Evolutionary conservation across 768 basidiomycete species (phyloP), one percentile per base, ranked within the genome.

Genomic region (Macrocybe gigantea): DNA sequence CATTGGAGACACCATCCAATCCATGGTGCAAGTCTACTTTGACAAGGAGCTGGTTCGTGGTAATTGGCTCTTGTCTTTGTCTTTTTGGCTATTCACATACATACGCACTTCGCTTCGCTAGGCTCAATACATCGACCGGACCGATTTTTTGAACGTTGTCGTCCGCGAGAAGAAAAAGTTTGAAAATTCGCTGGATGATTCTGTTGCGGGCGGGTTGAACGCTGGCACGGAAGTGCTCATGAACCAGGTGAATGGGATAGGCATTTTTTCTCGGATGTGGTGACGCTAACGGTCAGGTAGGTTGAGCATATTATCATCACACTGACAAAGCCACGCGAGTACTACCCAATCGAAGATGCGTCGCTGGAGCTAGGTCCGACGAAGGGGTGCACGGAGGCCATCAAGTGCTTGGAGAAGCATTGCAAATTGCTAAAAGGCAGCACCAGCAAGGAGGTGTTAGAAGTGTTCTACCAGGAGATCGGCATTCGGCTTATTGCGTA

Each of bases 391-490:
- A 76, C 64, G n/a, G 89, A 95, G 57, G 90, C 92, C 1, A 92
- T 97, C 54, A 78, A 75, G 49, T 96, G 92, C 60, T 71, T 99
- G 30, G 83, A 92, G 61, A 82, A 77, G 70, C 96, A 99, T 64
- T 95, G 94, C 60, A 86, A 85, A 54, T 73, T 98, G 41, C 68
- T 99, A 43, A 88, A 86, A 53, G 95, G 94, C 0, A 96, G 89
- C 53, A 95, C 95, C 41, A 94, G 87, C 60, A 88, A 91, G 63
- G 95, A 98, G 56, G 93, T 98, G 3, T 69, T 99, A 33, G 96
- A 98, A 60, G 95, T 99, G 3, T 98, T 99, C 65, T 92, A 97
- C 63, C 90, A 94, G 65, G 96, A 99, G 65, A 88, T 99, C 40
- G 95, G 95, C 5, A 84, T 96, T 49, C 82, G 96, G 34, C 63